phyloP scores from a whole-genome alignment of 148 eudicot species.

The Chenopodium formosanum region DNA sequence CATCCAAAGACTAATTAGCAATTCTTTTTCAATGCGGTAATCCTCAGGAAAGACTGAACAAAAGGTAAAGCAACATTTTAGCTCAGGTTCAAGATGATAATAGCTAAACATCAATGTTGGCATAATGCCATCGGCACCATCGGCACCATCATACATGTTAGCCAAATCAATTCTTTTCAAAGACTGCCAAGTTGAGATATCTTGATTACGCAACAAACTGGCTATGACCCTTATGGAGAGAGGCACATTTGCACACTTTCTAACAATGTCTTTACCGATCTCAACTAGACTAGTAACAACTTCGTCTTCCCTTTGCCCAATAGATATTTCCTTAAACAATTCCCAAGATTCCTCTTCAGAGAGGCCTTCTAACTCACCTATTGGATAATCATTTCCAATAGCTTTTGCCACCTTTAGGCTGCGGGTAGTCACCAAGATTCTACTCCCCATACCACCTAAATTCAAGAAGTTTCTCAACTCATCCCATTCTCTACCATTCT shows the following conservation, averaged over 20 bases:
- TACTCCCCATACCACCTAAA: slow-evolving; percentile 13
- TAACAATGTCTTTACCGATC: slow-evolving; percentile 26
- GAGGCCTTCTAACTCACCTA: slow-evolving; percentile 1
- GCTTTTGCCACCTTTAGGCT: slow-evolving; percentile 1
- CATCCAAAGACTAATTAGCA: too few relatives aligned
- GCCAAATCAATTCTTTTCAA: slow-evolving; percentile 14
- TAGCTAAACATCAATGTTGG: slow-evolving; percentile 30
- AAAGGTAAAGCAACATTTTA: slow-evolving; percentile 36
- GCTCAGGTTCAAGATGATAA: slow-evolving; percentile 20
- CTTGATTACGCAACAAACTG: slow-evolving; percentile 10
- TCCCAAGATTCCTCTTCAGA: slow-evolving; percentile 21
- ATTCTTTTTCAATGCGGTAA: too few relatives aligned
- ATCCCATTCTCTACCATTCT: slow-evolving; percentile 3
- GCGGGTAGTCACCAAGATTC: slow-evolving; percentile 12
- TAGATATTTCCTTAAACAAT: slow-evolving; percentile 15
- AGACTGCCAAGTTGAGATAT: slow-evolving; percentile 12
- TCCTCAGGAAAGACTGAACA: too few relatives aligned
- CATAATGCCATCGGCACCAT: neutral
- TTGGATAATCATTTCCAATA: neutral
- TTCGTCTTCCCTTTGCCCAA: neutral
- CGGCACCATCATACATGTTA: neutral
- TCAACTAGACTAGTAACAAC: neutral
- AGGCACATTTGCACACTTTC: slow-evolving; percentile 25
- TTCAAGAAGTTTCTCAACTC: neutral
- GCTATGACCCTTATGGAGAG: slow-evolving; percentile 22